A percentile compares a stretch with the other conserved stretches of the same genome.
Evolutionary conservation across 148 eudicot species (phyloP).

Genomic region (Limonium bicolor): DNA sequence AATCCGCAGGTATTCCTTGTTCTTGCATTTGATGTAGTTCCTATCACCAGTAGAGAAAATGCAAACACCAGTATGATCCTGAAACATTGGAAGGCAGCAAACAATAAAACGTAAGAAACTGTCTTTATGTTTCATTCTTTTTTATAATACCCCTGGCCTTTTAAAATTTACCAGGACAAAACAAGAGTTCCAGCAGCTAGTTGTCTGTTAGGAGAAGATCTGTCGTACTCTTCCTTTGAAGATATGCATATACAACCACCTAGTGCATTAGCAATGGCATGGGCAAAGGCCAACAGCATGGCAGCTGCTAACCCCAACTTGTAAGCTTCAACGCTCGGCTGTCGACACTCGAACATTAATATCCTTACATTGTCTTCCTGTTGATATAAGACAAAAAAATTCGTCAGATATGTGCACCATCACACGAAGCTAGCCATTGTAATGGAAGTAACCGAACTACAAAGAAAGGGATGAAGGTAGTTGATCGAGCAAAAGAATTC

Average conservation of each 20-base stretch:
- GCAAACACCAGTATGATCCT: constrained; percentile 53
- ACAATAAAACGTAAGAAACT: not conserved
- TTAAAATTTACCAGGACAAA: constrained; percentile 45
- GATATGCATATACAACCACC: constrained; percentile 67
- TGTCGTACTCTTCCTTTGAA: constrained; percentile 43
- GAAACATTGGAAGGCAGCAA: not conserved
- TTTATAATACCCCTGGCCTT: too few relatives aligned
- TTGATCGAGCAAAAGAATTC: not conserved
- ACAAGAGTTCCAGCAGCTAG: constrained; percentile 55
- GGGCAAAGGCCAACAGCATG: constrained; percentile 51
- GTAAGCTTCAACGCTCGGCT: constrained; percentile 74
- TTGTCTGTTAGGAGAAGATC: constrained; percentile 52
- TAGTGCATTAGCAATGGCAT: constrained; percentile 41
- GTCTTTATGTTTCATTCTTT: too few relatives aligned
- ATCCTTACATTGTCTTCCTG: constrained; percentile 39
- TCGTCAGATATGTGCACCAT: not conserved
- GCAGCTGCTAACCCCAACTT: constrained; percentile 67
- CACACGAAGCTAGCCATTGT: too few relatives aligned
- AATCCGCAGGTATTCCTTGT: constrained; percentile 37
- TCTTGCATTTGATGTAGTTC: constrained; percentile 30
- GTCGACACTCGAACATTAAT: constrained; percentile 61
- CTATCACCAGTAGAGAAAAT: constrained; percentile 36
- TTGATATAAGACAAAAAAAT: not conserved
- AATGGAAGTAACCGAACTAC: not conserved
- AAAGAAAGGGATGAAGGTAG: not conserved